Percentiles rank a stretch among this genome's conserved stretches.
Evolutionary conservation across 2,329 filamentous ascomycete species (phyloP).

Genomic region (Paramyrothecium sp.): DNA sequence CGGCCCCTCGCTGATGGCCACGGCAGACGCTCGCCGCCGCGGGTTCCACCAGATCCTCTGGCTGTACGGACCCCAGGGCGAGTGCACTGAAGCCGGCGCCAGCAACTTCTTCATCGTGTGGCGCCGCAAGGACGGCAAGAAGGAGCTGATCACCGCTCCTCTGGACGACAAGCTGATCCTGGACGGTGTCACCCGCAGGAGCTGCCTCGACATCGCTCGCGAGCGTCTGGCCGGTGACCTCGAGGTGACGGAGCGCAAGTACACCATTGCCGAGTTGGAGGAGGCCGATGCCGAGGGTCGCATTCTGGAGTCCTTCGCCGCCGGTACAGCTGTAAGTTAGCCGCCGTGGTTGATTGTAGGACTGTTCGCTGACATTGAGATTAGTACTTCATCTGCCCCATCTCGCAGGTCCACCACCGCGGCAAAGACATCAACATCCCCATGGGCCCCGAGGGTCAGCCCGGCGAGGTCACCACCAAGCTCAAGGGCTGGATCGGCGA

Average conservation of each 20-base stretch:
- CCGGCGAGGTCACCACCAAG: constrained; percentile 55
- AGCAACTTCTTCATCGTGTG: constrained; percentile 90
- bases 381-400: constrained; percentile 69
- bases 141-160: constrained; percentile 77
- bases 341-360: not conserved
- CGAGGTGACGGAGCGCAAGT: constrained; percentile 78
- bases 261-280: constrained; percentile 76
- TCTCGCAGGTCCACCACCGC: constrained; percentile 67
- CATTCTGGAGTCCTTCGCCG: constrained; percentile 80
- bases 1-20: constrained; percentile 77
- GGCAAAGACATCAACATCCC: constrained; percentile 62
- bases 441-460: constrained; percentile 48
- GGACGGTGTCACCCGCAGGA: constrained; percentile 83
- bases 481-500: constrained; percentile 68
- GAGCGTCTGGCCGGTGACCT: constrained; percentile 58
- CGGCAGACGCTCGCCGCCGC: constrained; percentile 66
- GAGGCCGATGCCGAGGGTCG: constrained; percentile 73
- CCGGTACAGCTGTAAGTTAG: constrained; percentile 75
- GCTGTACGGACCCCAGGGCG: constrained; percentile 76
- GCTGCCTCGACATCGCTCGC: constrained; percentile 70
- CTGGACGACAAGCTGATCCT: constrained; percentile 81
- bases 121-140: constrained; percentile 46
- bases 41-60: constrained; percentile 93
- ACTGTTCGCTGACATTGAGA: constrained; percentile 13
- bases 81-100: constrained; percentile 87